Percentiles rank a stretch among this genome's conserved stretches.
These are phyloP conservation scores for Populus ilicifolia DNA, from an alignment of 345 rosid genomes.

Conservation along the genomic window DNA sequence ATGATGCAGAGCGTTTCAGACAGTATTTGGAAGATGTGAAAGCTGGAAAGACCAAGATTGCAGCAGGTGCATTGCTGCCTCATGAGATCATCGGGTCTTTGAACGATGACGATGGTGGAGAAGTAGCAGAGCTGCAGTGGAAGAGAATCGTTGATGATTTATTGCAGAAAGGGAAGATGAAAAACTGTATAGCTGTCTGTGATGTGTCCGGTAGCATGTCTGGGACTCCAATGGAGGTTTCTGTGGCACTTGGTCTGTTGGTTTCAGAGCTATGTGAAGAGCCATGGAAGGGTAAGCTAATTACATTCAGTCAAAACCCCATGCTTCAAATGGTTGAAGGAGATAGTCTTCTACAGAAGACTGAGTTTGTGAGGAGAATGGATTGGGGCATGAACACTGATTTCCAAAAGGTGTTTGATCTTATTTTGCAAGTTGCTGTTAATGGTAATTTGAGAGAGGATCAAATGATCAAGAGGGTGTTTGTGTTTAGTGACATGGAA, in stretches of 20 bases:
- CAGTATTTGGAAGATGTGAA: constrained; percentile 39
- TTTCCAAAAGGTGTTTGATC: constrained; percentile 53
- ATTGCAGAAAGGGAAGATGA: constrained; percentile 37
- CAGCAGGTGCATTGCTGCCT: constrained; percentile 64
- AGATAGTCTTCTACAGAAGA: constrained; percentile 28
- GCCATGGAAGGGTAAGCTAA: constrained; percentile 68
- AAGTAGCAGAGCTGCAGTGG: constrained; percentile 63
- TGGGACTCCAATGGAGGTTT: constrained; percentile 54
- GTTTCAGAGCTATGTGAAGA: constrained; percentile 53
- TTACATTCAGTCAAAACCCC: constrained; percentile 50
- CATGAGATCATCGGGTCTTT: constrained; percentile 49
- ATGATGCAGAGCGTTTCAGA: constrained; percentile 43
- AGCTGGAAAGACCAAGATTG: constrained; percentile 44
- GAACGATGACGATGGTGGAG: constrained; percentile 39
- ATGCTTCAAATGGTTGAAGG: constrained; percentile 39
- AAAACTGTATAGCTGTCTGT: constrained; percentile 49
- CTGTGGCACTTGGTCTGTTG: constrained; percentile 52
- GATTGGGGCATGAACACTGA: constrained; percentile 36
- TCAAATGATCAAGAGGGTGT: constrained; percentile 52
- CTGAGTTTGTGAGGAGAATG: constrained; percentile 38
- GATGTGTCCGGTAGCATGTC: constrained; percentile 56
- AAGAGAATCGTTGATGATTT: constrained; percentile 58
- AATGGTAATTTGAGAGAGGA: constrained; percentile 40
- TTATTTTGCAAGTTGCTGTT: constrained; percentile 47
- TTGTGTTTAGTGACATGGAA: constrained; percentile 76